Conservation (phyloP, 1,139 yeast genomes). For the Nakaseomyces sp. region DNA sequence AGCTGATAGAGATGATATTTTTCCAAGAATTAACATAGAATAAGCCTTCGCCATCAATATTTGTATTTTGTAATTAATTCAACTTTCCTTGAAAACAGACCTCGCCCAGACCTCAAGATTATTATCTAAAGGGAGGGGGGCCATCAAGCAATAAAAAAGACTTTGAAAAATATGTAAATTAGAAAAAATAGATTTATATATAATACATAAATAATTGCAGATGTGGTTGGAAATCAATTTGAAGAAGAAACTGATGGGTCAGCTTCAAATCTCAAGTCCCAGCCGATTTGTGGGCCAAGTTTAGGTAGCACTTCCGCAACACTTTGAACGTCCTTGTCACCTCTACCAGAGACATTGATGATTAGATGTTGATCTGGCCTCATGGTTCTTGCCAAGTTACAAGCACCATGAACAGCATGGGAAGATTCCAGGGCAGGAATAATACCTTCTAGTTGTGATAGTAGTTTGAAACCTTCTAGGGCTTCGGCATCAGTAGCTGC, state of each 20-base stretch:
- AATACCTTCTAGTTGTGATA: constrained; percentile 93
- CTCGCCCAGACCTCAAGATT: too few relatives aligned
- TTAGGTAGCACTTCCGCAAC: constrained; percentile 90
- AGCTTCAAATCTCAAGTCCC: constrained; percentile 86
- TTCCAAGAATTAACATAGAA: too few relatives aligned
- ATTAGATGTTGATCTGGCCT: constrained; percentile 70
- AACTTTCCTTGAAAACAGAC: too few relatives aligned
- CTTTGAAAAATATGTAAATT: too few relatives aligned
- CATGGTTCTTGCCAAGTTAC: constrained; percentile 80
- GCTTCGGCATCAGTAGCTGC: constrained; percentile 96
- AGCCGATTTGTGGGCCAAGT: constrained; percentile 82
- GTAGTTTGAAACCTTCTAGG: constrained; percentile 73
- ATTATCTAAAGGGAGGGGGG: too few relatives aligned
- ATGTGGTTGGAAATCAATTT: neutral
- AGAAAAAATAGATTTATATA: constrained; percentile 2
- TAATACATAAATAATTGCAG: neutral
- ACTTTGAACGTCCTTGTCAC: constrained; percentile 97
- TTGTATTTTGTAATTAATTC: too few relatives aligned
- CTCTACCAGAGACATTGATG: constrained; percentile 92
- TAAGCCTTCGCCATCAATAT: too few relatives aligned
- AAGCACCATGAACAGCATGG: constrained; percentile 89
- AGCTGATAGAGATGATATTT: too few relatives aligned
- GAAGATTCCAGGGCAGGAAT: constrained; percentile 97
- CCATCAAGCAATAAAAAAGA: too few relatives aligned
- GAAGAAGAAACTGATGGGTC: constrained; percentile 22